These are phyloP conservation scores for Colletotrichum coccodes DNA, from an alignment of 2,329 filamentous ascomycete genomes.

Conservation along the genomic window DNA sequence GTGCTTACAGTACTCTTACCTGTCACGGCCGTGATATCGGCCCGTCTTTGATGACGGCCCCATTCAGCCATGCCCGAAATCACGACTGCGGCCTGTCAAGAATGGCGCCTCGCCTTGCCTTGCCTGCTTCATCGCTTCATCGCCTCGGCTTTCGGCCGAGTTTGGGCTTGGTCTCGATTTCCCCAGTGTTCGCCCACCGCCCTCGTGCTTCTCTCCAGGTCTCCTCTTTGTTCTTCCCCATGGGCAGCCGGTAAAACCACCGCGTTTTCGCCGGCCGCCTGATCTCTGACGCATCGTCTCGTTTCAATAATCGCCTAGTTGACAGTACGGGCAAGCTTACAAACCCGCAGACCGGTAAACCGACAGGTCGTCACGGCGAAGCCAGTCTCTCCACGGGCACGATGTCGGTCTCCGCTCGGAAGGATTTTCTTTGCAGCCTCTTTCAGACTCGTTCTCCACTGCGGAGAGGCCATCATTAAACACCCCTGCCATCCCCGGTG, in stretches of 20 bases:
- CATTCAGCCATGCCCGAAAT: constrained; percentile 22
- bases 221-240: constrained; percentile 32
- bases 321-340: not conserved
- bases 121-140: constrained; percentile 10
- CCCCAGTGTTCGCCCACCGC: not conserved
- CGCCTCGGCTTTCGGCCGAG: constrained; percentile 27
- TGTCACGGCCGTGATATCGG: constrained; percentile 31
- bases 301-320: not conserved
- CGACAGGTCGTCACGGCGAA: not conserved
- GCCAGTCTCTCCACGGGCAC: constrained; percentile 19
- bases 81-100: constrained; percentile 5
- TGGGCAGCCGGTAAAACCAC: constrained; percentile 24
- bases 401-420: constrained; percentile 18
- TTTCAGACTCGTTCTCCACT: constrained; percentile 18
- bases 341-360: not conserved
- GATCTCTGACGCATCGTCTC: constrained; percentile 3
- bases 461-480: constrained; percentile 23
- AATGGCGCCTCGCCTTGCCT: constrained; percentile 3
- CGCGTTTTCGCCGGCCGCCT: constrained; percentile 28
- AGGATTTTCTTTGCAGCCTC: not conserved
- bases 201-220: not conserved
- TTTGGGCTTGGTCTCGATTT: constrained; percentile 20
- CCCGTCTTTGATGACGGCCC: constrained; percentile 32
- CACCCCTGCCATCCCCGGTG: not conserved
- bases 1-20: constrained; percentile 30